phyloP scores from a whole-genome alignment of 2,329 filamentous ascomycete genomes.

The Hymenoscyphus linearis region DNA sequence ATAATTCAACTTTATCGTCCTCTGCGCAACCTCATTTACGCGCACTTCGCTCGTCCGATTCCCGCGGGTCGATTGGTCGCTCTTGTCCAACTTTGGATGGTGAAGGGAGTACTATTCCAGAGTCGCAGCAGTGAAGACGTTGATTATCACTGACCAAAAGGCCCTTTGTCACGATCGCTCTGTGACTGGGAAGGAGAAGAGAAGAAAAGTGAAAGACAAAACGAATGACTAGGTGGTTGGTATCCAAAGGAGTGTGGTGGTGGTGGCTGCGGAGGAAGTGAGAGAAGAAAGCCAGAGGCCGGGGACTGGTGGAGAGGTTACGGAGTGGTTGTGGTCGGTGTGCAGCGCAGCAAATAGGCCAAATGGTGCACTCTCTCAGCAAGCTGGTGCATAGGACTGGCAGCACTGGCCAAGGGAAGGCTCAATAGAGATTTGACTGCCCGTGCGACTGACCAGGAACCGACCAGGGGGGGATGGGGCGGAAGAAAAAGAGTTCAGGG shows the following conservation, averaged over 20 bases:
- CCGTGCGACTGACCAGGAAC: neutral
- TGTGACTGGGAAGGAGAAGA: slow-evolving; percentile 7
- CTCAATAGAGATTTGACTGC: neutral
- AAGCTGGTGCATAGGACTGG: no score
- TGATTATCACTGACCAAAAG: slow-evolving; percentile 17
- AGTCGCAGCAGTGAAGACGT: slow-evolving; percentile 7
- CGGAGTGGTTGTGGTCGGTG: neutral
- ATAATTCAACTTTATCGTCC: slow-evolving; percentile 22
- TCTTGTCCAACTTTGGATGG: slow-evolving; percentile 11
- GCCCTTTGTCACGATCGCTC: slow-evolving; percentile 3
- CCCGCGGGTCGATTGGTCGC: slow-evolving; percentile 16
- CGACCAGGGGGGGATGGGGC: neutral
- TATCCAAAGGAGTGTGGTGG: slow-evolving; percentile 15
- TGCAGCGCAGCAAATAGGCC: no score
- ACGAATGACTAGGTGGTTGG: slow-evolving; percentile 20
- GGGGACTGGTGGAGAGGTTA: neutral
- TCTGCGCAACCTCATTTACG: slow-evolving; percentile 18
- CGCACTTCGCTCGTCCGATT: slow-evolving; percentile 12
- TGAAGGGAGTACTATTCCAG: neutral
- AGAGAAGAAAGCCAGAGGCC: slow-evolving; percentile 3
- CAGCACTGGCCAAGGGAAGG: neutral
- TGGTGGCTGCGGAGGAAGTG: neutral
- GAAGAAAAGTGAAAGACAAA: slow-evolving; percentile 20
- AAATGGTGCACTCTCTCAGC: neutral
- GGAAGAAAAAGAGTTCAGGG: neutral